These are phyloP conservation scores for Tremellales sp. DNA, from an alignment of 1,284 basidiomycete genomes.

Conservation along the genomic window DNA sequence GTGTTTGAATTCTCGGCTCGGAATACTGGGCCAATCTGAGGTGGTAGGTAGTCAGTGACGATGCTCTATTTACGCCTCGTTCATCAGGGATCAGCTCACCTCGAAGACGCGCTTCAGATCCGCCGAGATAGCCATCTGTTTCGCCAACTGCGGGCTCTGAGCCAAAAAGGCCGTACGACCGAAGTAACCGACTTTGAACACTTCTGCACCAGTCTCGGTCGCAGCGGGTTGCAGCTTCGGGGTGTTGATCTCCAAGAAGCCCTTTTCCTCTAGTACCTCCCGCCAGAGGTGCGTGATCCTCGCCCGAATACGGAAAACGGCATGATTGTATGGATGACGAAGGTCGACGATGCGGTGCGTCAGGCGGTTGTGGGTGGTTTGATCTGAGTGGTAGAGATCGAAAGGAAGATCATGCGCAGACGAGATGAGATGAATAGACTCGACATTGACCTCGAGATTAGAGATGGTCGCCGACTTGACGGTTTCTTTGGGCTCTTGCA, in stretches of 20 bases:
- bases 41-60: not conserved
- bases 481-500: constrained; percentile 49
- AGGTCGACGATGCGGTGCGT: constrained; percentile 52
- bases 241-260: constrained; percentile 70
- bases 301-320: constrained; percentile 54
- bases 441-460: constrained; percentile 51
- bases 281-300: constrained; percentile 52
- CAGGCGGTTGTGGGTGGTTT: constrained; percentile 39
- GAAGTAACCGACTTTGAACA: constrained; percentile 96
- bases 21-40: constrained; percentile 47
- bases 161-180: constrained; percentile 57
- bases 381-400: constrained; percentile 12
- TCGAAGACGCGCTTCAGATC: constrained; percentile 55
- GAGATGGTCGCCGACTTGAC: constrained; percentile 51
- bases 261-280: constrained; percentile 49
- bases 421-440: constrained; percentile 25
- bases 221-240: constrained; percentile 94
- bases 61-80: too few species aligned
- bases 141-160: constrained; percentile 54
- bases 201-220: constrained; percentile 90
- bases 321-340: constrained; percentile 53
- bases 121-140: constrained; percentile 56
- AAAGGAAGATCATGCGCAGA: constrained; percentile 25
- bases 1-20: constrained; percentile 56
- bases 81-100: constrained; percentile 49